These are phyloP conservation scores for Blumeria graminis DNA, from an alignment of 2,329 filamentous ascomycete genomes.

Conservation along the genomic window DNA sequence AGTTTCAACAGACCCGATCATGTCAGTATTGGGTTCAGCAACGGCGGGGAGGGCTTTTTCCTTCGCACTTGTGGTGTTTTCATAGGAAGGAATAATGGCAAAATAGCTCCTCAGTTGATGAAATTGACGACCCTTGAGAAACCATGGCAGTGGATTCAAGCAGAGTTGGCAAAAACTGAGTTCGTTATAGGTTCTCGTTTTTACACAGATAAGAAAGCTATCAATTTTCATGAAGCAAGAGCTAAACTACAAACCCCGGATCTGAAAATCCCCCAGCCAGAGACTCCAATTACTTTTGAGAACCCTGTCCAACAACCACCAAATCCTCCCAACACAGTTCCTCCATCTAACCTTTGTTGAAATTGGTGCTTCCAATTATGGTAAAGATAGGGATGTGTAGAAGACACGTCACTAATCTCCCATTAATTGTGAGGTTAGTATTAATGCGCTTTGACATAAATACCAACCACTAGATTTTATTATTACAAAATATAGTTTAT, in stretches of 20 bases:
- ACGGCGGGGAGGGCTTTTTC: no score
- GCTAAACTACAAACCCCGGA: background rate
- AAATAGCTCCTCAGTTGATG: background rate
- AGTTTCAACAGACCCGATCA: no score
- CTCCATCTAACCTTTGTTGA: background rate
- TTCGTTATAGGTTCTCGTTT: background rate
- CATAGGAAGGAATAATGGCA: background rate
- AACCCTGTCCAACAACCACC: background rate
- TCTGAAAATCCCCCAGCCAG: background rate
- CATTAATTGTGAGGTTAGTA: no score
- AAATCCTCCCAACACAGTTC: background rate
- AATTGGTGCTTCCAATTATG: no score
- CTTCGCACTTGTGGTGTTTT: background rate
- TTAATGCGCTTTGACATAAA: no score
- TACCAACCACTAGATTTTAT: no score
- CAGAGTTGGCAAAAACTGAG: background rate
- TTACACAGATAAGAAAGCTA: background rate
- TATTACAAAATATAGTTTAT: no score
- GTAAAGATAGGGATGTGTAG: no score
- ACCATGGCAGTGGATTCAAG: background rate
- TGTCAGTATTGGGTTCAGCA: no score
- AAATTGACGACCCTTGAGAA: background rate
- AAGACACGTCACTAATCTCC: no score
- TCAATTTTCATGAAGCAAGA: background rate
- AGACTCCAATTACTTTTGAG: background rate